A percentile compares a stretch with the other conserved stretches of the same genome.
phyloP scores from a whole-genome alignment of 768 basidiomycete species.

The Pholiota conissans region DNA sequence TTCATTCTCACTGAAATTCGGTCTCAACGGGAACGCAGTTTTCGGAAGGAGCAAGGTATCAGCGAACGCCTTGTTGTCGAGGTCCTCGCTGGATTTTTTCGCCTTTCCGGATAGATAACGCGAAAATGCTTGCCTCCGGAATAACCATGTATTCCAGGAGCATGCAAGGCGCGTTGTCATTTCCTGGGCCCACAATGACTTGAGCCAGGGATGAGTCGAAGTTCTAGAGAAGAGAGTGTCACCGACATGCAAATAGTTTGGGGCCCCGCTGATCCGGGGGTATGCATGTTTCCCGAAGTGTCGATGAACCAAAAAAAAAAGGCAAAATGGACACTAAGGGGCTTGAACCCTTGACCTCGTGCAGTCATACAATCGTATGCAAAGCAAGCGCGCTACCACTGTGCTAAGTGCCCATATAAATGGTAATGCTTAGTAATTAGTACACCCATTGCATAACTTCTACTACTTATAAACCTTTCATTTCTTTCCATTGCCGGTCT shows the following conservation, averaged over 20 bases:
- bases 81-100: background rate
- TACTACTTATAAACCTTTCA: no score
- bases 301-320: background rate
- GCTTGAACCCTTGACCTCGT: background rate
- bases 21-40: constrained; percentile 76
- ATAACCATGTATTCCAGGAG: constrained; percentile 16
- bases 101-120: constrained; percentile 15
- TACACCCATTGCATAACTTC: no score
- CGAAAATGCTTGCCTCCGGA: constrained; percentile 7
- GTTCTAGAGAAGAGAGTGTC: background rate
- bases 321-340: constrained; percentile 1
- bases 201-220: background rate
- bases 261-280: no score
- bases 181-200: background rate
- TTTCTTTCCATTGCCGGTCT: no score
- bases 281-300: no score
- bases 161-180: constrained; percentile 18
- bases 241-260: no score
- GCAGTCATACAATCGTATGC: background rate
- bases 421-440: no score
- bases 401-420: constrained; percentile 4
- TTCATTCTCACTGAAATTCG: constrained; percentile 65
- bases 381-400: constrained; percentile 11
- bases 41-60: constrained; percentile 79
- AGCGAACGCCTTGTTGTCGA: constrained; percentile 41